Percentiles rank a stretch among this genome's conserved stretches.
These are phyloP conservation scores for Lonicera japonica DNA, from an alignment of 129 eudicot species.

Conservation along the genomic window DNA sequence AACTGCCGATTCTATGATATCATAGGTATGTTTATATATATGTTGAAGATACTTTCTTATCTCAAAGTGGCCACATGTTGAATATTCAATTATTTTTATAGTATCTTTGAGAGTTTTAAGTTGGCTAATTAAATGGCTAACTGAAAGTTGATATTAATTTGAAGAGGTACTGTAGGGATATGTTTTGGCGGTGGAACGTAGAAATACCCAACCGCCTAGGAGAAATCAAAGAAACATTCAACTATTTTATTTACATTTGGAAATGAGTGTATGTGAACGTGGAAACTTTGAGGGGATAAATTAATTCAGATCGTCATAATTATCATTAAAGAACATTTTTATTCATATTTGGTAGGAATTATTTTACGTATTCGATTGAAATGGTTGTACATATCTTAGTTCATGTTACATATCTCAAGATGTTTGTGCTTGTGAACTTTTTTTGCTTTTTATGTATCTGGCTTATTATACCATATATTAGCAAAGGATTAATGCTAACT, in stretches of 20 bases:
- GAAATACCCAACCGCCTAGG: too few species aligned
- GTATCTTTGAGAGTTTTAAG: background rate
- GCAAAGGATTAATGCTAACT: constrained; percentile 1
- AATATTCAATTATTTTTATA: too few species aligned
- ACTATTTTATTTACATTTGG: too few species aligned
- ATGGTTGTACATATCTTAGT: background rate
- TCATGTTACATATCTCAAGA: background rate
- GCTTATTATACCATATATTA: background rate
- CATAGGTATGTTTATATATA: constrained; percentile 23
- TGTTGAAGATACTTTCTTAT: background rate
- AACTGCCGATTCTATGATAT: constrained; percentile 68
- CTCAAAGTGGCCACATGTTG: background rate
- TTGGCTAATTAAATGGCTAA: too few species aligned
- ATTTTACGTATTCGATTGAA: background rate
- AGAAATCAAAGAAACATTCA: too few species aligned
- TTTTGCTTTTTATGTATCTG: background rate
- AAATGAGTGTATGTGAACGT: too few species aligned
- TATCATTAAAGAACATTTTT: background rate
- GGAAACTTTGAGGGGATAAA: too few species aligned
- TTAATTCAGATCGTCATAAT: too few species aligned
- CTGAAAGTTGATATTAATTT: too few species aligned
- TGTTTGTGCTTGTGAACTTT: background rate
- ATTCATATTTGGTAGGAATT: background rate
- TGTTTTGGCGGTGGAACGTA: too few species aligned
- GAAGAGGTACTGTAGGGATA: too few species aligned